Evolutionary conservation across 192 early-diverging fungal genomes (phyloP).

Genomic region (Podila epigama): DNA sequence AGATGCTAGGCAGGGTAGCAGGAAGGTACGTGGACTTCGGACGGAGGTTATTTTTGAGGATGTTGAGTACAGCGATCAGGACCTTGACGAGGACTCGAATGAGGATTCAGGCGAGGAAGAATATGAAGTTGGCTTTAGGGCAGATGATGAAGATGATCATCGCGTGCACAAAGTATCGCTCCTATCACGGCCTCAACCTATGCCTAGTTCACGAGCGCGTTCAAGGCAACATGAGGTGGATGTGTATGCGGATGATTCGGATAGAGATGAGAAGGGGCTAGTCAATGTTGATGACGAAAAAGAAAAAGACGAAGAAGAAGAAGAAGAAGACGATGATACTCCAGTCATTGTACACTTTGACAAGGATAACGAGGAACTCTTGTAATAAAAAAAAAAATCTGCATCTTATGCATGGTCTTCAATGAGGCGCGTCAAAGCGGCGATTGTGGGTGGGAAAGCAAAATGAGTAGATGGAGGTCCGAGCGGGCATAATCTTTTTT

Average conservation of each 20-base stretch:
- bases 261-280: background rate
- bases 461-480: too few relatives aligned
- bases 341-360: constrained; percentile 25
- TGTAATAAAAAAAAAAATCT: background rate
- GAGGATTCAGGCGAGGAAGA: constrained; percentile 15
- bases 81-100: background rate
- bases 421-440: too few relatives aligned
- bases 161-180: constrained; percentile 15
- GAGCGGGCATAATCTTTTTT: too few relatives aligned
- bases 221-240: background rate
- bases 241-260: constrained; percentile 10
- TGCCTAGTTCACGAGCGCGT: background rate
- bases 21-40: background rate
- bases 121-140: background rate
- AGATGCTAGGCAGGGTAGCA: background rate
- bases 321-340: constrained; percentile 16
- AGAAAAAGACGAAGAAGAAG: constrained; percentile 9
- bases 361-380: background rate
- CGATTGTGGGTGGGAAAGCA: too few relatives aligned
- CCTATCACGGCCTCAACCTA: constrained; percentile 20
- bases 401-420: too few relatives aligned
- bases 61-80: constrained; percentile 8
- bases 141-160: constrained; percentile 7
- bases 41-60: constrained; percentile 42
- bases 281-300: background rate